A percentile compares a stretch with the other conserved stretches of the same genome.
These are phyloP conservation scores for Beta macrorhiza DNA, from an alignment of 179 eudicot species.

Conservation along the genomic window DNA sequence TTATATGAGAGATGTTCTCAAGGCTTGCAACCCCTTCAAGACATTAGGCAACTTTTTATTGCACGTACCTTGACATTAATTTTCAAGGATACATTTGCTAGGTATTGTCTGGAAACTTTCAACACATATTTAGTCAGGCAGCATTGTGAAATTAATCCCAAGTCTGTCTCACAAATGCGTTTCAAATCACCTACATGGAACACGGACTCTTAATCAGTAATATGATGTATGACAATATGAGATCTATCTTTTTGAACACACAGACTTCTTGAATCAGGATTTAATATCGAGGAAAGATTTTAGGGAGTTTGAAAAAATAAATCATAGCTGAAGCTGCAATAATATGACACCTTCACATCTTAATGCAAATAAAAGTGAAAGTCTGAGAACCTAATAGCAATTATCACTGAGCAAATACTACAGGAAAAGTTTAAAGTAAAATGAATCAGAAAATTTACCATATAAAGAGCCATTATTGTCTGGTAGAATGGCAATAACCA, in stretches of 20 bases:
- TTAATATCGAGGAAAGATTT: background rate
- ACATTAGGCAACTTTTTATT: background rate
- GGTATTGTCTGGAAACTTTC: constrained; percentile 71
- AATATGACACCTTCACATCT: background rate
- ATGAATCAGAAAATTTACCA: constrained; percentile 37
- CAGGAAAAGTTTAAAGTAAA: background rate
- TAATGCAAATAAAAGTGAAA: background rate
- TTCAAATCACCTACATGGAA: constrained; percentile 69
- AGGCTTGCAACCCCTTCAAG: background rate
- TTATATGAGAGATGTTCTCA: background rate
- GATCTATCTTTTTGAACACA: background rate
- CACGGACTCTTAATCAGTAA: constrained; percentile 10
- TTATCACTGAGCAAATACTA: background rate
- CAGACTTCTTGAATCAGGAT: background rate
- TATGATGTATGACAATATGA: background rate
- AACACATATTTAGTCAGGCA: constrained; percentile 77
- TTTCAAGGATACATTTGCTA: constrained; percentile 84
- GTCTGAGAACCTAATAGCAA: background rate
- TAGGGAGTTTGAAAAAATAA: background rate
- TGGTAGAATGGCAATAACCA: constrained; percentile 73
- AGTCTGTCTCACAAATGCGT: constrained; percentile 85
- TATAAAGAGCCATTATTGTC: constrained; percentile 81
- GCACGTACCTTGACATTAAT: constrained; percentile 75
- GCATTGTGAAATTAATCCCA: constrained; percentile 85
- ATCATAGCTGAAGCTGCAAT: background rate